Conservation (phyloP, 208 protist genomes). For the Trypanosoma cruzi region DNA sequence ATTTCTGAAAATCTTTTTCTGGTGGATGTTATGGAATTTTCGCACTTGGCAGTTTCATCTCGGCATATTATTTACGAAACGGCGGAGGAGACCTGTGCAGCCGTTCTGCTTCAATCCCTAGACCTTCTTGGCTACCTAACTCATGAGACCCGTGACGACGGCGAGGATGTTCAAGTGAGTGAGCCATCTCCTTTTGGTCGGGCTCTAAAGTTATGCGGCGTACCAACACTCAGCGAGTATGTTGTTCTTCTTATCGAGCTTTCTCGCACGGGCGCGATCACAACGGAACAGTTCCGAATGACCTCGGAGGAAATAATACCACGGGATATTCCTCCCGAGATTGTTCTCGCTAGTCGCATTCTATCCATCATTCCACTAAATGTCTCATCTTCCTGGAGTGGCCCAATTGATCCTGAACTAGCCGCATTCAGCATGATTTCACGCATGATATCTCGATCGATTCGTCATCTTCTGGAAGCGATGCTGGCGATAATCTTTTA, state of each 20-base stretch:
- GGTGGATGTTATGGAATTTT: constrained; percentile 57
- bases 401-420: constrained; percentile 83
- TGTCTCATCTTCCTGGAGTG: constrained; percentile 59
- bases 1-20: constrained; percentile 53
- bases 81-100: constrained; percentile 53
- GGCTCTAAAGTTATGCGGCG: constrained; percentile 63
- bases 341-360: constrained; percentile 71
- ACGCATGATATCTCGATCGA: constrained; percentile 63
- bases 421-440: constrained; percentile 79
- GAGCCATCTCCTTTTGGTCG: constrained; percentile 58
- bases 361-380: constrained; percentile 87
- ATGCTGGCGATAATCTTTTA: constrained; percentile 63
- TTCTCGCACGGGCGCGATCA: constrained; percentile 64
- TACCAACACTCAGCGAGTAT: constrained; percentile 81
- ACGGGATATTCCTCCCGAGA: constrained; percentile 26
- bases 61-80: constrained; percentile 32
- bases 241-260: constrained; percentile 88
- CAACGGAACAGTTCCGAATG: constrained; percentile 46
- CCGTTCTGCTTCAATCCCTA: constrained; percentile 76
- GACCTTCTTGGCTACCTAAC: constrained; percentile 93
- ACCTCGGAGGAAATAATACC: constrained; percentile 20
- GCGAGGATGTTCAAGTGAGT: constrained; percentile 43
- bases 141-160: constrained; percentile 43
- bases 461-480: constrained; percentile 78
- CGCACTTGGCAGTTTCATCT: constrained; percentile 33